These are phyloP conservation scores for Lentinula lateritia DNA, from an alignment of 768 basidiomycete species.

Conservation along the genomic window DNA sequence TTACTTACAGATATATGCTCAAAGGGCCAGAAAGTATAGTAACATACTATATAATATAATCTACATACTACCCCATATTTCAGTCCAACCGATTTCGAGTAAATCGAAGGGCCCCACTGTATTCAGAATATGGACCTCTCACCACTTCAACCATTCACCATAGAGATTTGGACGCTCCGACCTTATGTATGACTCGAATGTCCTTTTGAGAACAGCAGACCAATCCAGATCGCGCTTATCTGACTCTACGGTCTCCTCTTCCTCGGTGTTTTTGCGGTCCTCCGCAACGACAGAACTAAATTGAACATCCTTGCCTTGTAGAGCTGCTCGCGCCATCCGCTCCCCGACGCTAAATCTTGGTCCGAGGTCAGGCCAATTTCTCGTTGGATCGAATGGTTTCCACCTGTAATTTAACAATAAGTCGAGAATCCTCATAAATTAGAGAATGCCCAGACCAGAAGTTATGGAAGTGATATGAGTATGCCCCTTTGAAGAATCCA, in stretches of 20 bases:
- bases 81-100: neutral
- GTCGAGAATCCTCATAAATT: neutral
- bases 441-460: conserved; percentile 53
- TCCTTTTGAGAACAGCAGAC: conserved; percentile 86
- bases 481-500: conserved; percentile 90
- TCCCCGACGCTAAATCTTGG: conserved; percentile 72
- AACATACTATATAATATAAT: conserved; percentile 1
- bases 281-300: neutral
- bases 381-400: conserved; percentile 83
- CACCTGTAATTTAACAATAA: conserved; percentile 51
- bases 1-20: neutral
- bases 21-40: neutral
- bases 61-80: neutral
- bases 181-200: conserved; percentile 87
- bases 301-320: conserved; percentile 23
- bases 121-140: neutral
- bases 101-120: no score
- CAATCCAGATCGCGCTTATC: conserved; percentile 81
- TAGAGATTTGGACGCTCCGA: conserved; percentile 71
- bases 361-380: conserved; percentile 91
- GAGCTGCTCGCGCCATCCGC: conserved; percentile 46
- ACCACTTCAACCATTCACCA: neutral
- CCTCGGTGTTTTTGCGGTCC: conserved; percentile 11
- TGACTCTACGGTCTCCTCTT: conserved; percentile 32
- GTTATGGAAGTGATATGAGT: conserved; percentile 93